Evolutionary conservation across 2,329 filamentous ascomycete genomes (phyloP), one percentile per base, ranked within the genome.

Genomic region (Trichoderma semiorbis): DNA sequence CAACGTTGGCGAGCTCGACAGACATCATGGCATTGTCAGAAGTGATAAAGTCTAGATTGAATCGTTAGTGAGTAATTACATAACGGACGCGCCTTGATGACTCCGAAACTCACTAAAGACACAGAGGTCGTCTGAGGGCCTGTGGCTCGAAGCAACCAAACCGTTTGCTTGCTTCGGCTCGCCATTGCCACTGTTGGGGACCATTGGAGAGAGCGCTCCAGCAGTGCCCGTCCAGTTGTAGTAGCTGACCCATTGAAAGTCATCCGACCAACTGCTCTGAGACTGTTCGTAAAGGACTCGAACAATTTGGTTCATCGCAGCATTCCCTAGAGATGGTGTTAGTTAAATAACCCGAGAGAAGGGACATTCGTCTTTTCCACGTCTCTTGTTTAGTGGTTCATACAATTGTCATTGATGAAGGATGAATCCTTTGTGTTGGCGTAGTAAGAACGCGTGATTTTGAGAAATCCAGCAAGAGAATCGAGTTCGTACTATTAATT

Each of bases 381-480:
- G 18, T 21, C 39, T 21, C 12, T 18, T 12, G 5, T 21, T 7
- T 21, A 7, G 10, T 5, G 3, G 32, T 58, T 21, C 77, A 32
- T 71, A 78, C 77, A 78, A 64, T 77, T 77, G 26, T 76, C 75
- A 65, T 79, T 78, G 47, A 94, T 95, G 60, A 92, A 92, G 71
- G 87, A 88, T 3, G 86, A 87, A 24, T 93, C 93, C 0, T 87
- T 87, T 0, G 93, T 95, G 73, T 89, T 86, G 30, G 88, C 85
- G 80, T 93, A 87, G 82, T 96, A 97, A 72, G 95, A 90, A 63
- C 93, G 91, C 2, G 89, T 90, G 5, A 97, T 86, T 55, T 92
- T 90, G n/a, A 97, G 86, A 80, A 97, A 97, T 57, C 93, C 90
- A 0, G 94, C 94, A 2, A 97, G 87, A 8, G 93, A 95, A 83